Evolutionary conservation across 768 basidiomycete species (phyloP).

Genomic region (Mycena rebaudengoi): DNA sequence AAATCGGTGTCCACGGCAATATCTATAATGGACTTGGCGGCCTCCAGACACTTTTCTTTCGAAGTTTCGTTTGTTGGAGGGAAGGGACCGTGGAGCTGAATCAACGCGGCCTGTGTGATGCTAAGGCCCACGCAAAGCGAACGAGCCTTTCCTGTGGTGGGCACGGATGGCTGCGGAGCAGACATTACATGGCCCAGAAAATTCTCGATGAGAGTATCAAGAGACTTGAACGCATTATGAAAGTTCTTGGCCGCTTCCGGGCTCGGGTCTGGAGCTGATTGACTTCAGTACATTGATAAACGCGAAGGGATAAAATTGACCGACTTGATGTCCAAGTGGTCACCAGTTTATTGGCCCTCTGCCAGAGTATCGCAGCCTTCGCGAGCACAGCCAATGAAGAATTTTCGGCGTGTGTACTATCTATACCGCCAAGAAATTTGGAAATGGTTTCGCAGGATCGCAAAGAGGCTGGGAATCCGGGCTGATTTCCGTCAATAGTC

Average conservation of each 20-base stretch:
- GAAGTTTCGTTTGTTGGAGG: background rate
- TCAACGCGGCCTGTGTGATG: constrained; percentile 18
- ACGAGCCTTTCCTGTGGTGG: background rate
- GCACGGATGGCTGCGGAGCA: background rate
- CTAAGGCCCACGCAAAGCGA: constrained; percentile 11
- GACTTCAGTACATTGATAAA: background rate
- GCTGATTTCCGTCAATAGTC: background rate
- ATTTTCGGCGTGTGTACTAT: background rate
- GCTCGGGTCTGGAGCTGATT: background rate
- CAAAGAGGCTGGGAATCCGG: background rate
- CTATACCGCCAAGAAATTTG: constrained; percentile 11
- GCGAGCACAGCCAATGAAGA: constrained; percentile 14
- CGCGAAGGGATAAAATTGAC: background rate
- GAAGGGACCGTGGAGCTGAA: constrained; percentile 22
- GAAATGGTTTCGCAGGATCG: no score
- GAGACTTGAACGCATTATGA: background rate
- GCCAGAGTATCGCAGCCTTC: constrained; percentile 24
- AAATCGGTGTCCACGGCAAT: background rate
- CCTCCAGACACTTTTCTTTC: constrained; percentile 8
- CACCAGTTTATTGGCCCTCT: constrained; percentile 15
- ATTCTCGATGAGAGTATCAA: background rate
- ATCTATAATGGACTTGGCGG: constrained; percentile 8
- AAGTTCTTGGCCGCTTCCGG: background rate
- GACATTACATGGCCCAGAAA: background rate
- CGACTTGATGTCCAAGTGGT: constrained; percentile 10